Base-by-base conservation (phyloP, 495 filamentous ascomycete species). In the Aspergillus nanangensis region DNA sequence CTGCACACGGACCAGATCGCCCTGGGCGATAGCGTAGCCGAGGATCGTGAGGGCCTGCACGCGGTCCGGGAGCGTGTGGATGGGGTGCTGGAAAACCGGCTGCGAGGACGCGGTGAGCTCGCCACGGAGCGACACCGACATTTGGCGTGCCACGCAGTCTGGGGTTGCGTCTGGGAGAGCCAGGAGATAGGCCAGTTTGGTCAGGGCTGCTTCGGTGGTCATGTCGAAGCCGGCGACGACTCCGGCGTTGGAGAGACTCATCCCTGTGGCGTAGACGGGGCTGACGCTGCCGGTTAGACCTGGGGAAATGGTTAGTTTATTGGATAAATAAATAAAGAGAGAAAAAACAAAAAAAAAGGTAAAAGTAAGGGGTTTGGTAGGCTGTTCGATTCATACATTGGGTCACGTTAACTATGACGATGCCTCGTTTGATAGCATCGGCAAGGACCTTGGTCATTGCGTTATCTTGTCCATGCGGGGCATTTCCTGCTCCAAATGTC, bases 401-500 rank as follows among this genome's bases (percentile, higher is more conserved):
- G 25, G 88, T 94, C 31, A 98, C 82, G 61, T 94, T 96, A 45
- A 98, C 88, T 43, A 98, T 85, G 8, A 95, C 81, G 41, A 91
- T 86, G 4, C 90, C 93, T 46, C 87, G 76, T 46, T 80, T 66
- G 32, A 95, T 86, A 10, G 90, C 93, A 20, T 78, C 74, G 13
- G 78, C 75, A 57, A 98, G 78, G 14, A 94, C 87, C 27, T 82
- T 83, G 35, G 87, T 94, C 61, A 98, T 72, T 37, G 82, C 83
- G 19, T 83, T 86, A 62, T 97, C 93, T 25, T 82, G 81, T 5
- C 88, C 88, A 24, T 81, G 83, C 2, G 93, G 93, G 0, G 92
- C 88, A 62, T 96, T 98, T 23, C 93, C 93, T 50, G 91, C 87
- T 23, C 93, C 93, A 64, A 96, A 98, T 0, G 93, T 96, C 72